These are phyloP conservation scores for Ampelocalamus luodianensis DNA, from an alignment of 176 grass and related monocot species.

Conservation along the genomic window DNA sequence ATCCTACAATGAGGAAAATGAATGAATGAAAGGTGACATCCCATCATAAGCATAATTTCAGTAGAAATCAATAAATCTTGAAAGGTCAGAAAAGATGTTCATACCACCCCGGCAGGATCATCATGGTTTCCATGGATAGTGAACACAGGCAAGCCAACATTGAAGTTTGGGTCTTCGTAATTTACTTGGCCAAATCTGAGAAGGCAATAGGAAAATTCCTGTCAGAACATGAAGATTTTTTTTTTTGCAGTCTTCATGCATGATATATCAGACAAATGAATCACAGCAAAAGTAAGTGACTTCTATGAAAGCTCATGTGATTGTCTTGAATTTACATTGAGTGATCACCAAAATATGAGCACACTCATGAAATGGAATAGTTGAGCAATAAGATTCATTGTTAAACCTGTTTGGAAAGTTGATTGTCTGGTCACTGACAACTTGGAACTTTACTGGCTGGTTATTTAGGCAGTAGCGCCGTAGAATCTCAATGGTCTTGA, in stretches of 20 bases:
- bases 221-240: background rate
- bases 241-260: background rate
- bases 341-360: background rate
- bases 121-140: conserved; percentile 97
- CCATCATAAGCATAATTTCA: conserved; percentile 17
- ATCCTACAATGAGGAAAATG: conserved; percentile 62
- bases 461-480: too few species aligned
- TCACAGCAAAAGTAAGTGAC: background rate
- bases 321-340: background rate
- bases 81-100: conserved; percentile 28
- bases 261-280: background rate
- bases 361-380: background rate
- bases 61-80: background rate
- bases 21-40: background rate
- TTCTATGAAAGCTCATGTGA: background rate
- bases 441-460: too few species aligned
- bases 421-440: too few species aligned
- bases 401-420: conserved; percentile 77
- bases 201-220: background rate
- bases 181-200: conserved; percentile 85
- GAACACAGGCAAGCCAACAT: conserved; percentile 88
- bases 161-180: conserved; percentile 87
- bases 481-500: too few species aligned
- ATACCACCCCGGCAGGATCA: conserved; percentile 89
- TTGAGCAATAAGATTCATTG: background rate